Evolutionary conservation across 306 rosid genomes (phyloP).

Genomic region (Betula pendula): DNA sequence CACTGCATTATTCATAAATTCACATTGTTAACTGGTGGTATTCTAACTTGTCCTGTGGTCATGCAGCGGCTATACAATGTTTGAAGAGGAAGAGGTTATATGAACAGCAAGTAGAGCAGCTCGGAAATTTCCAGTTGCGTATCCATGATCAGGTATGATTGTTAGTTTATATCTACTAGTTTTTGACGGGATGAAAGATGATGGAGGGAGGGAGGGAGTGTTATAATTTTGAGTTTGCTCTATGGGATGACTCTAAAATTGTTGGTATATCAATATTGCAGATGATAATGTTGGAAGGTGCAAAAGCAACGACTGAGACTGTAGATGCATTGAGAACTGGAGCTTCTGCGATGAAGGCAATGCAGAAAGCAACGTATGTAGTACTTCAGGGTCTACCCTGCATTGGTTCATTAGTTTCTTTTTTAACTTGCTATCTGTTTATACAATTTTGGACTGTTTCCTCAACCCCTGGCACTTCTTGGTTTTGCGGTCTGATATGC

Average conservation of each 20-base stretch:
- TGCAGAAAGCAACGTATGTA: conserved; percentile 96
- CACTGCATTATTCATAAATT: not conserved
- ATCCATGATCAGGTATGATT: conserved; percentile 87
- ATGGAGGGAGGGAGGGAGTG: not conserved
- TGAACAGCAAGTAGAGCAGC: conserved; percentile 96
- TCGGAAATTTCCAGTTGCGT: conserved; percentile 96
- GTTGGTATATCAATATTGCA: conserved; percentile 26
- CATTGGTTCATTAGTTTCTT: not conserved
- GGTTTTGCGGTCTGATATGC: not conserved
- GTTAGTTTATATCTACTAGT: conserved; percentile 4
- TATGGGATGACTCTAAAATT: not conserved
- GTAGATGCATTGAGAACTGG: conserved; percentile 97
- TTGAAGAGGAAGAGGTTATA: conserved; percentile 92
- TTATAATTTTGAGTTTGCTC: not conserved
- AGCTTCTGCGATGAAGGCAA: conserved; percentile 97
- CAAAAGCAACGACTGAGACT: conserved; percentile 98
- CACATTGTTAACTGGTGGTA: not conserved
- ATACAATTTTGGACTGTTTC: not conserved
- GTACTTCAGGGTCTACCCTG: not conserved
- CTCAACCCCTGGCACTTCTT: not conserved
- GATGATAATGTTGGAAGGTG: conserved; percentile 99
- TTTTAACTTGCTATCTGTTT: not conserved
- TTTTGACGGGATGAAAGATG: not conserved
- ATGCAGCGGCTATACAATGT: conserved; percentile 93
- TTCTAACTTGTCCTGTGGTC: not conserved